These are phyloP conservation scores for Annona cherimola DNA, from an alignment of 164 flowering plant genomes.

Conservation along the genomic window DNA sequence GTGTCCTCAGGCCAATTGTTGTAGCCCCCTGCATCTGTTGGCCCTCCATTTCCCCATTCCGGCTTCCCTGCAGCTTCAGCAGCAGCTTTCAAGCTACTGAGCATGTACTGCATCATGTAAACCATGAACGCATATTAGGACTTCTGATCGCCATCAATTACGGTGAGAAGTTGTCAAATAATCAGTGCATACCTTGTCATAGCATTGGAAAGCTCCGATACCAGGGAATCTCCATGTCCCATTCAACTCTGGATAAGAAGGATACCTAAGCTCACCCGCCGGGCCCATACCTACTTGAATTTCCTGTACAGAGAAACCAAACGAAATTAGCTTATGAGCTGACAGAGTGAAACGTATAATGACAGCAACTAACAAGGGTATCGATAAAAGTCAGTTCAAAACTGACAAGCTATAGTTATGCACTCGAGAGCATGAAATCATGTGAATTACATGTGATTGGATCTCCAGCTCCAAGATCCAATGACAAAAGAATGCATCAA, in stretches of 20 bases:
- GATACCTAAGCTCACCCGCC: constrained; percentile 93
- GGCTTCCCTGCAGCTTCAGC: constrained; percentile 81
- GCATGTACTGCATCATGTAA: constrained; percentile 66
- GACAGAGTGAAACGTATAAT: not conserved
- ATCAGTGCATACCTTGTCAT: constrained; percentile 60
- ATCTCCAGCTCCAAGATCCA: too few relatives aligned
- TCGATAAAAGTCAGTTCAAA: too few relatives aligned
- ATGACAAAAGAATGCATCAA: too few relatives aligned
- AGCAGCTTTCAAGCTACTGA: constrained; percentile 72
- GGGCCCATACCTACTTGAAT: constrained; percentile 99
- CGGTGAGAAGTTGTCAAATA: not conserved
- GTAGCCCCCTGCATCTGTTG: constrained; percentile 85
- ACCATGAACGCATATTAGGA: constrained; percentile 2
- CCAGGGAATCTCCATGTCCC: constrained; percentile 97
- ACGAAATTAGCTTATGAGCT: not conserved
- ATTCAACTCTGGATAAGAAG: constrained; percentile 85
- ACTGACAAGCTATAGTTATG: too few relatives aligned
- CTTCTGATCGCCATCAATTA: not conserved
- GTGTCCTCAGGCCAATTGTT: constrained; percentile 98
- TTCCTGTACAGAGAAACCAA: constrained; percentile 43
- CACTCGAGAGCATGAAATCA: too few relatives aligned
- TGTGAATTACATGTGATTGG: too few relatives aligned
- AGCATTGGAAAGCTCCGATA: constrained; percentile 95
- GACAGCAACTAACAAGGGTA: not conserved
- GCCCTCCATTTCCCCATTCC: constrained; percentile 88